Percentiles rank a stretch among this genome's conserved stretches.
These are phyloP conservation scores for Polymyxa betae DNA, from an alignment of 208 protist species.

Conservation along the genomic window DNA sequence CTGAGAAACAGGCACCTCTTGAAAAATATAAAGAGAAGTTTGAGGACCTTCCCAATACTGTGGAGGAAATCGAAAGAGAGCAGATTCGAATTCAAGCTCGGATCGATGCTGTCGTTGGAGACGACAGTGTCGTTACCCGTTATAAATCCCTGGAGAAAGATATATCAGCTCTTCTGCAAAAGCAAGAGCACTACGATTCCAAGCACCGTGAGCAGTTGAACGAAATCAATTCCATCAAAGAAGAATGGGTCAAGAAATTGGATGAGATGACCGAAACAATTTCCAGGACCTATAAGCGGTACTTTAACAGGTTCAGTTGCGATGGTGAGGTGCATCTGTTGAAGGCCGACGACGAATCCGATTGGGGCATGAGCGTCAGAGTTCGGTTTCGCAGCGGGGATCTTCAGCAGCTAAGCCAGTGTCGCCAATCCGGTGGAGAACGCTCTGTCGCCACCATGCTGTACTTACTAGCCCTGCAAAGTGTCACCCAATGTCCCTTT, in stretches of 20 bases:
- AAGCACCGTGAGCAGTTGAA: conserved; percentile 26
- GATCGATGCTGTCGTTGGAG: conserved; percentile 47
- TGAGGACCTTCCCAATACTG: background rate
- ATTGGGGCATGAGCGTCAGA: conserved; percentile 50
- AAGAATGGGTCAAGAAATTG: conserved; percentile 34
- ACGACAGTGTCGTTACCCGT: background rate
- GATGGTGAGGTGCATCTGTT: conserved; percentile 46
- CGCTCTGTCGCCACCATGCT: conserved; percentile 79
- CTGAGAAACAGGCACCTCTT: conserved; percentile 16
- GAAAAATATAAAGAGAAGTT: conserved; percentile 10
- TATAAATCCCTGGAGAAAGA: background rate
- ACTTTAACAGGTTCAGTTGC: conserved; percentile 40
- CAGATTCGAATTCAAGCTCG: background rate
- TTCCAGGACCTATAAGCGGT: background rate
- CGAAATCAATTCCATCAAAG: background rate
- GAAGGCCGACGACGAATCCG: background rate
- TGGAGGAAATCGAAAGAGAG: background rate
- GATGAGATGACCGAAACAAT: background rate
- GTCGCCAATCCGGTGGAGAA: conserved; percentile 72
- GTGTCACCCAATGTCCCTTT: conserved; percentile 78
- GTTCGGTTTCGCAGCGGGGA: conserved; percentile 41
- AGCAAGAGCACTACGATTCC: background rate
- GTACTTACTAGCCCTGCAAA: conserved; percentile 80
- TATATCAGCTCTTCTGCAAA: background rate
- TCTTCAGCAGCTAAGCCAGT: conserved; percentile 46